A percentile compares a stretch with the other conserved stretches of the same genome.
Evolutionary conservation across 331 rosid genomes (phyloP).

Genomic region (Telfairia occidentalis): DNA sequence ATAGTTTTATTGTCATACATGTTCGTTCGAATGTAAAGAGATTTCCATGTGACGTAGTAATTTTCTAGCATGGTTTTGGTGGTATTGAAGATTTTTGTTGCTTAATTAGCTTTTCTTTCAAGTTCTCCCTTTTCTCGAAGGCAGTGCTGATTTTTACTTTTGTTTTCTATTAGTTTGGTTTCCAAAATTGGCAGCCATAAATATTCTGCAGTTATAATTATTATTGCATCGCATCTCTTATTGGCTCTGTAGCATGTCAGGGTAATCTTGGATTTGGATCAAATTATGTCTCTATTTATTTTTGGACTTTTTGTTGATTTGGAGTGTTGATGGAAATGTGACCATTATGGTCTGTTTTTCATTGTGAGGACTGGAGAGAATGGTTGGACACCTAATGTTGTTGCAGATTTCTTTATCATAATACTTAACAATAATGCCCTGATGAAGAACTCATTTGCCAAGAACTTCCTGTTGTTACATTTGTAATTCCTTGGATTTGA

Average conservation of each 20-base stretch:
- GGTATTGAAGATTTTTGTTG: neutral
- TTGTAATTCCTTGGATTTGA: slow-evolving; percentile 19
- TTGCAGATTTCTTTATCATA: neutral
- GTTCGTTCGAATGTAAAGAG: neutral
- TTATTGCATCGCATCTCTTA: neutral
- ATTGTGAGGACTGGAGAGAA: neutral
- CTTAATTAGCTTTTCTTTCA: neutral
- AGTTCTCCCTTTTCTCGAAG: neutral
- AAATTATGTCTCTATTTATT: neutral
- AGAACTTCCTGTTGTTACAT: neutral
- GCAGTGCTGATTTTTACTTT: neutral
- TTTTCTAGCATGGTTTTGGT: neutral
- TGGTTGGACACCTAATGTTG: neutral
- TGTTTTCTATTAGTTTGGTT: neutral
- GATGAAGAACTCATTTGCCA: neutral
- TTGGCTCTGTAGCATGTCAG: neutral
- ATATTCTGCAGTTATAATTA: neutral
- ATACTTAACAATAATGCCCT: neutral
- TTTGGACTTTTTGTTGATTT: neutral
- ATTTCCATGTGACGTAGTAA: neutral
- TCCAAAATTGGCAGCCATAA: neutral
- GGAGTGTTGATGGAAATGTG: neutral
- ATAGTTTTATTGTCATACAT: neutral
- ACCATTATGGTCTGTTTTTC: neutral
- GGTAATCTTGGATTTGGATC: neutral